phyloP scores from a whole-genome alignment of 345 rosid genomes.

The Viola odorata region DNA sequence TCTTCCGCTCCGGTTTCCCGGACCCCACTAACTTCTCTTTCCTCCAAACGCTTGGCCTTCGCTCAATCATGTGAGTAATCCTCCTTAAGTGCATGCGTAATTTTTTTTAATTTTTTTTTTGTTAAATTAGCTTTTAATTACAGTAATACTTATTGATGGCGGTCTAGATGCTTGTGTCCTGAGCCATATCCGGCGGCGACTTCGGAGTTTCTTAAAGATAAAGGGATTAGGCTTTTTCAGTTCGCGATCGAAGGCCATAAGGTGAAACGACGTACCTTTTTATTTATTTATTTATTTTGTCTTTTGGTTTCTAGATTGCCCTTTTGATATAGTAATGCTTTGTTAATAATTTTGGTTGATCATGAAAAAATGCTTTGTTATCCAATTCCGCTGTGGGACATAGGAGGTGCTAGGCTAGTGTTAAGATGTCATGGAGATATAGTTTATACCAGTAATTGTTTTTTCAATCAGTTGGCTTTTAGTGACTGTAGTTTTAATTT shows the following conservation, averaged over 20 bases:
- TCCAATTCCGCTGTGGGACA: no score
- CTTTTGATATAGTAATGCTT: no score
- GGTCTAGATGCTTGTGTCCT: slow-evolving; percentile 73
- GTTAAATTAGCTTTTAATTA: slow-evolving; percentile 10
- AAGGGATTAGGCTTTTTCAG: slow-evolving; percentile 75
- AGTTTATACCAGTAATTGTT: no score
- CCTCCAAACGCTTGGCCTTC: slow-evolving; percentile 76
- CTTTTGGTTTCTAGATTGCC: neutral
- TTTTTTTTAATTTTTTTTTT: neutral
- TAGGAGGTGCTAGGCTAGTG: no score
- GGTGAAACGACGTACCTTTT: slow-evolving; percentile 29
- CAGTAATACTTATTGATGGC: neutral
- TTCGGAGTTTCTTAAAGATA: slow-evolving; percentile 67
- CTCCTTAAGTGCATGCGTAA: no score
- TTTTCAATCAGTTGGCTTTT: no score
- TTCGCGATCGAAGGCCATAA: slow-evolving; percentile 87
- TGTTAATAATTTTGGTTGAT: no score
- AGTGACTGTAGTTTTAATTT: no score
- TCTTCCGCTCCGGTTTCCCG: slow-evolving; percentile 96
- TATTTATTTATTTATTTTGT: neutral
- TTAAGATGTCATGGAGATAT: no score
- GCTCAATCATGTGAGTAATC: slow-evolving; percentile 77
- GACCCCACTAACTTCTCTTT: slow-evolving; percentile 84
- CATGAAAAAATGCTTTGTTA: no score
- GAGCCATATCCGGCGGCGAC: slow-evolving; percentile 82